Evolutionary conservation across 495 filamentous ascomycete genomes (phyloP).

Genomic region (Jackrogersella multiformis): DNA sequence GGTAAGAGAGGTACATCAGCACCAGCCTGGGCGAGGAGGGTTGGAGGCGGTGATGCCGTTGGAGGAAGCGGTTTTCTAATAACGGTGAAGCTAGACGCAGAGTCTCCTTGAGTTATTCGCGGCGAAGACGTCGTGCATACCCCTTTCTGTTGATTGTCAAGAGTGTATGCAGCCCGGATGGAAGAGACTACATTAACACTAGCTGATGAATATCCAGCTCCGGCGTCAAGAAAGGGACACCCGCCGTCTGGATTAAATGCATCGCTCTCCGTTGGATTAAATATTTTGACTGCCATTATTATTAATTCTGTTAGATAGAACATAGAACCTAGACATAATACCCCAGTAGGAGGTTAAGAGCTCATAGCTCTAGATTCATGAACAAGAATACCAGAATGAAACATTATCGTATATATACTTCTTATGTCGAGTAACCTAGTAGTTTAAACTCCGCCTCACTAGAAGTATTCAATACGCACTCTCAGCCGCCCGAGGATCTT

Average conservation of each 20-base stretch:
- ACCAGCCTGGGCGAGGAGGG: not conserved
- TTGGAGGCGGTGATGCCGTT: not conserved
- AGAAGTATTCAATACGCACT: too few species aligned
- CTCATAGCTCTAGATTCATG: too few species aligned
- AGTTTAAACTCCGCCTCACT: too few species aligned
- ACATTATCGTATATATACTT: too few species aligned
- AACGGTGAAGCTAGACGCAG: not conserved
- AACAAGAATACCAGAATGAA: too few species aligned
- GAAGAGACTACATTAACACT: not conserved
- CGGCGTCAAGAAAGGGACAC: not conserved
- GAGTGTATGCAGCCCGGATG: not conserved
- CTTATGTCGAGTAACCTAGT: too few species aligned
- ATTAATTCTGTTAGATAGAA: not conserved
- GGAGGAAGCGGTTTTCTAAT: conserved; percentile 4
- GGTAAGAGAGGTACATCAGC: conserved; percentile 1
- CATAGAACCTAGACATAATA: too few species aligned
- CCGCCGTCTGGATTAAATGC: not conserved
- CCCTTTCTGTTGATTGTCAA: not conserved
- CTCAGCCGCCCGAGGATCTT: too few species aligned
- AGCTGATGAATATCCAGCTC: not conserved
- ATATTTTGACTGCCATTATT: not conserved
- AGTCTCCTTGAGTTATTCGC: not conserved
- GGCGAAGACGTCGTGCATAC: not conserved
- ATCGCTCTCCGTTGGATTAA: too few species aligned
- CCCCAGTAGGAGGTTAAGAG: too few species aligned